A percentile compares a stretch with the other conserved stretches of the same genome.
phyloP scores from a whole-genome alignment of 192 early-diverging fungal species.

The Bifiguratus adelaidae region DNA sequence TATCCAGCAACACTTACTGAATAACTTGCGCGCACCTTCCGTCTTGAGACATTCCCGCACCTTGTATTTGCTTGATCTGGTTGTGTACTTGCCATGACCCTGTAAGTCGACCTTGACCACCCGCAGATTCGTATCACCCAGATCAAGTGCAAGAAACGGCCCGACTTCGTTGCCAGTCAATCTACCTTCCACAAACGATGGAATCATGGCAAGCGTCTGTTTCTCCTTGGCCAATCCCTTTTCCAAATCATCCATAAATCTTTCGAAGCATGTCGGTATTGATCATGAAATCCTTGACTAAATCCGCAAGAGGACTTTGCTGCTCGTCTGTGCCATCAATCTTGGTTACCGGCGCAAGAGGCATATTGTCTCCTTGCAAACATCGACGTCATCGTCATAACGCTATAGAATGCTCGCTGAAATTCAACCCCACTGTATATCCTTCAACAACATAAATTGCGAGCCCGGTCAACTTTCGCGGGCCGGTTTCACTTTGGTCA shows the following conservation, averaged over 20 bases:
- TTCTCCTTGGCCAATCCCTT: slow-evolving; percentile 49
- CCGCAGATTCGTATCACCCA: slow-evolving; percentile 91
- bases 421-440: too few species aligned
- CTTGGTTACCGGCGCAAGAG: too few species aligned
- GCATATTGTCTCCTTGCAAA: too few species aligned
- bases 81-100: slow-evolving; percentile 59
- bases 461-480: too few species aligned
- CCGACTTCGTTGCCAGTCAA: slow-evolving; percentile 74
- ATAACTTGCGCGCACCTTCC: slow-evolving; percentile 36
- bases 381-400: too few species aligned
- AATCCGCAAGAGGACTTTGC: slow-evolving; percentile 30
- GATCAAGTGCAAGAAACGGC: slow-evolving; percentile 79
- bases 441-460: too few species aligned
- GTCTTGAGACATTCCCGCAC: slow-evolving; percentile 51
- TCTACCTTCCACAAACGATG: slow-evolving; percentile 70
- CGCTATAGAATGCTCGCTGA: too few species aligned
- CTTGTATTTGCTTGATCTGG: slow-evolving; percentile 61
- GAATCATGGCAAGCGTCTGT: slow-evolving; percentile 71
- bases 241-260: slow-evolving; percentile 52
- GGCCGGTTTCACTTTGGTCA: too few species aligned
- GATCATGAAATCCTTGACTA: slow-evolving; percentile 42
- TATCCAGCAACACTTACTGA: slow-evolving; percentile 7
- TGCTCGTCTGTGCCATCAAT: slow-evolving; percentile 35
- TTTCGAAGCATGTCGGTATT: slow-evolving; percentile 37
- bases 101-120: slow-evolving; percentile 77